Evolutionary conservation across 164 flowering plant species (phyloP).

Genomic region (Echeveria elegans): DNA sequence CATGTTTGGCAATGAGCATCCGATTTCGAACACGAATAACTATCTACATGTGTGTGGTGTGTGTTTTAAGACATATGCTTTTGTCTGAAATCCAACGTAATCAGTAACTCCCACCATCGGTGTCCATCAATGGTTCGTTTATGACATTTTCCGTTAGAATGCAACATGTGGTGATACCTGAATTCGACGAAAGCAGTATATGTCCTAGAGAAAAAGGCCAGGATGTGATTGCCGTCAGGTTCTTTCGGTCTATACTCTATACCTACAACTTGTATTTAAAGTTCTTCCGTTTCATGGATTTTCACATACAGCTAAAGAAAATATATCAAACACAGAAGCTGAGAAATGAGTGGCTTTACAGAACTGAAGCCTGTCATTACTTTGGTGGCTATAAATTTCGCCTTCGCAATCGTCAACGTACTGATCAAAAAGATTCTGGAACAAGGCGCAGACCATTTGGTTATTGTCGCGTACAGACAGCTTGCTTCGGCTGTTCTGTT

Average conservation of each 20-base stretch:
- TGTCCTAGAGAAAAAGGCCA: neutral
- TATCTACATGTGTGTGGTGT: neutral
- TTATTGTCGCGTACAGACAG: constrained; percentile 4
- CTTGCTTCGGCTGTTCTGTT: neutral
- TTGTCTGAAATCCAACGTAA: neutral
- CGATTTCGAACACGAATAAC: neutral
- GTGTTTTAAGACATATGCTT: neutral
- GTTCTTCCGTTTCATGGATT: no score
- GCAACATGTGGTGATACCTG: neutral
- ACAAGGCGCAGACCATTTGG: constrained; percentile 1
- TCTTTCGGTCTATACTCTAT: neutral
- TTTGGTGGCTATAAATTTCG: neutral
- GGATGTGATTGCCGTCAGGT: neutral
- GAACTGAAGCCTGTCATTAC: neutral
- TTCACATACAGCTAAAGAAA: no score
- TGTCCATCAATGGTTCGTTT: neutral
- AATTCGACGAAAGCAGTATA: neutral
- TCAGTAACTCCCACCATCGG: neutral
- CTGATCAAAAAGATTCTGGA: neutral
- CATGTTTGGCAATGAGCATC: neutral
- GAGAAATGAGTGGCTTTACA: no score
- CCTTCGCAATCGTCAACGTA: constrained; percentile 1
- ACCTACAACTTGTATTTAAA: constrained; percentile 4
- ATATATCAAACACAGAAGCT: no score
- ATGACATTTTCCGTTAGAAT: neutral